phyloP scores from a whole-genome alignment of 2,329 filamentous ascomycete genomes.

The Bisporella sp. region DNA sequence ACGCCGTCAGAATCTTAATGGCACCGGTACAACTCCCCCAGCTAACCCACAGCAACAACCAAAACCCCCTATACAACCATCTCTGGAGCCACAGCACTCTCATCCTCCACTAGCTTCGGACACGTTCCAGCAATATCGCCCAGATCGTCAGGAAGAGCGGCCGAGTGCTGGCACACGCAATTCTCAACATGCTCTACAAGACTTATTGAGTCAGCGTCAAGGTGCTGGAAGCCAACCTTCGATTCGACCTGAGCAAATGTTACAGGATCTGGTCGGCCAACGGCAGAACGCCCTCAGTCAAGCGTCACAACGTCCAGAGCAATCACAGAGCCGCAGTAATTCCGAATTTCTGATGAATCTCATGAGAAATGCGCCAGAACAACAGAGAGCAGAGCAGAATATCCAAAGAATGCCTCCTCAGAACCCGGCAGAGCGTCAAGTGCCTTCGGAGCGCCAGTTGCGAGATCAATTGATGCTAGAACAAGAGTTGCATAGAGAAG shows the following conservation, averaged over 20 bases:
- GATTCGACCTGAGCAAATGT: constrained; percentile 49
- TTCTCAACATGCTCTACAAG: constrained; percentile 36
- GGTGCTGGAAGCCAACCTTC: constrained; percentile 29
- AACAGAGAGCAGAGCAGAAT: constrained; percentile 44
- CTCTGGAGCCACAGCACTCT: constrained; percentile 38
- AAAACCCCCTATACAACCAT: constrained; percentile 15
- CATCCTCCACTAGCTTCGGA: constrained; percentile 39
- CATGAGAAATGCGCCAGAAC: constrained; percentile 56
- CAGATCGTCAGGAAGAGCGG: constrained; percentile 25
- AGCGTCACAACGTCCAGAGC: constrained; percentile 39
- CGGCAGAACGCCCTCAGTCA: constrained; percentile 50
- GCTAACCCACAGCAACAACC: constrained; percentile 27
- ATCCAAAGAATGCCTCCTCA: constrained; percentile 38
- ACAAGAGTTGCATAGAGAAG: constrained; percentile 24
- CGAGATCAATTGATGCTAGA: constrained; percentile 44
- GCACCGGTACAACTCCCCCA: constrained; percentile 35
- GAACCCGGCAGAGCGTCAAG: constrained; percentile 16
- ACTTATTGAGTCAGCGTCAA: constrained; percentile 43
- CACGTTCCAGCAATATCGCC: constrained; percentile 32
- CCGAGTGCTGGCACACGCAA: constrained; percentile 20
- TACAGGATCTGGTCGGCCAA: constrained; percentile 54
- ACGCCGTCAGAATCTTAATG: constrained; percentile 42
- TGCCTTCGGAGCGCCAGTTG: constrained; percentile 28
- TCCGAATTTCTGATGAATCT: constrained; percentile 81
- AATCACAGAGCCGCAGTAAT: constrained; percentile 44